Conservation (phyloP, 495 filamentous ascomycete genomes). For the Neurospora sp. region DNA sequence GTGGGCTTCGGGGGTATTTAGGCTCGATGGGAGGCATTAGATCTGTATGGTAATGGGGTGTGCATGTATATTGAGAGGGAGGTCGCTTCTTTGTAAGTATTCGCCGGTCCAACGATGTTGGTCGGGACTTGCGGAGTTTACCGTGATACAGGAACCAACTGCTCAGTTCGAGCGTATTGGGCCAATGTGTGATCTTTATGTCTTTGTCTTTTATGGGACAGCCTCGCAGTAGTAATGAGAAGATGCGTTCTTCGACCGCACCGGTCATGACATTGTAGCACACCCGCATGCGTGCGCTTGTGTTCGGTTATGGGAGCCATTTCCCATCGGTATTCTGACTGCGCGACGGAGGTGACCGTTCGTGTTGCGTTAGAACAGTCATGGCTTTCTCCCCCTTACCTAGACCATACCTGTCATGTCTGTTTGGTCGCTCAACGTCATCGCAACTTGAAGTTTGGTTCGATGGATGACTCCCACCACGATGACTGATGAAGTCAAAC, state of each 20-base stretch:
- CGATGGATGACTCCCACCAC: background rate
- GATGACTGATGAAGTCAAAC: background rate
- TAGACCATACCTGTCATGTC: background rate
- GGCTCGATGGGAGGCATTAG: background rate
- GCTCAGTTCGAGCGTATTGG: background rate
- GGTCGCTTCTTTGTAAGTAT: background rate
- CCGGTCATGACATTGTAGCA: too few species aligned
- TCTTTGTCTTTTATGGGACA: background rate
- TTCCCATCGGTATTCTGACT: background rate
- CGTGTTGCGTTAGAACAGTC: background rate
- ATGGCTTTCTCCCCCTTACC: background rate
- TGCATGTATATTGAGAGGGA: background rate
- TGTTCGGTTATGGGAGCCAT: background rate
- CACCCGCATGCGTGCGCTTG: background rate
- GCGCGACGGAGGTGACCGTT: background rate
- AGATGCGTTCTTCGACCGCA: background rate
- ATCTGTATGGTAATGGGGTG: background rate
- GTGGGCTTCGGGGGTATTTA: background rate
- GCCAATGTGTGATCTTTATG: background rate
- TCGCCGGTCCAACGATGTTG: background rate
- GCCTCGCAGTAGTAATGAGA: too few species aligned
- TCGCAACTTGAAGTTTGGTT: background rate
- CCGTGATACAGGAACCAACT: background rate
- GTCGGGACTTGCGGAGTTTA: background rate
- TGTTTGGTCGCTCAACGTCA: background rate